Evolutionary conservation across 805 yeast genomes (phyloP).

Genomic region (Hanseniaspora occidentalis): DNA sequence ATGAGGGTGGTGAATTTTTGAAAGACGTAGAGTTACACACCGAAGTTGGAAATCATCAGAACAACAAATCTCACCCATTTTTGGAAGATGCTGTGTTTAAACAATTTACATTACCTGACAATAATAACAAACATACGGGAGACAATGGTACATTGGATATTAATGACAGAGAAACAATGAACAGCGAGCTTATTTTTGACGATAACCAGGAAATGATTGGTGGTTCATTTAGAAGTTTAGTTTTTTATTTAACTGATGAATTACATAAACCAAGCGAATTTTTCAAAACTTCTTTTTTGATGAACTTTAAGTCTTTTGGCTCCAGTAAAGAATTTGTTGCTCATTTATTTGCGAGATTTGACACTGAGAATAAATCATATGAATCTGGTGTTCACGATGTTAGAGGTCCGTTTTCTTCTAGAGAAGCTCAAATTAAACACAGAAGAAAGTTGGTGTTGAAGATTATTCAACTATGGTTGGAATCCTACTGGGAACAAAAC

Average conservation of each 20-base stretch:
- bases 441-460: conserved; percentile 57
- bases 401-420: conserved; percentile 28
- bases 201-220: conserved; percentile 28
- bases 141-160: neutral
- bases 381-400: conserved; percentile 23
- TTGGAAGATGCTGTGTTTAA: conserved; percentile 20
- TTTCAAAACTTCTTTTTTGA: conserved; percentile 60
- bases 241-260: conserved; percentile 33
- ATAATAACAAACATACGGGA: neutral
- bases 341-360: conserved; percentile 54
- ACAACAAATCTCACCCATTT: conserved; percentile 24
- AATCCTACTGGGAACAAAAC: conserved; percentile 71
- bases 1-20: conserved; percentile 11
- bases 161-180: conserved; percentile 18
- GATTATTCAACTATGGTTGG: conserved; percentile 74
- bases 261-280: conserved; percentile 48
- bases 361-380: conserved; percentile 28
- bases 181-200: conserved; percentile 15
- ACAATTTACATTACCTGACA: conserved; percentile 6
- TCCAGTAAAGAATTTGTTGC: conserved; percentile 55
- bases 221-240: conserved; percentile 13
- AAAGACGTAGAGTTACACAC: conserved; percentile 7
- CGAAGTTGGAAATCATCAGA: too few relatives aligned
- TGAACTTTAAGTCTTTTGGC: conserved; percentile 64
- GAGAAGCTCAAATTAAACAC: conserved; percentile 36